These are phyloP conservation scores for Vigna mungo DNA, from an alignment of 306 rosid genomes.

Conservation along the genomic window DNA sequence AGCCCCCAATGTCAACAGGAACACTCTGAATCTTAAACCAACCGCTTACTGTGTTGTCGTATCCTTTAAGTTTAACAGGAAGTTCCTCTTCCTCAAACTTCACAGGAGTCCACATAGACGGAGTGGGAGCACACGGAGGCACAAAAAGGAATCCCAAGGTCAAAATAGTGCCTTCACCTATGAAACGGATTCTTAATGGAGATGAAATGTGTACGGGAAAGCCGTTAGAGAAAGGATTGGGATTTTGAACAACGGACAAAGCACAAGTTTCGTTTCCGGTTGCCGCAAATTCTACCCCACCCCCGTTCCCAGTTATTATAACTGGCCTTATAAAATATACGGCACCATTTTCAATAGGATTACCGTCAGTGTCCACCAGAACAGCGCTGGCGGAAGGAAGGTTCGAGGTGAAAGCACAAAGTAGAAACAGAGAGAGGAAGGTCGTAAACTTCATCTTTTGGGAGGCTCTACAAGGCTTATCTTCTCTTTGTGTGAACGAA, in stretches of 20 bases:
- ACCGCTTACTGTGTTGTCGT: not conserved
- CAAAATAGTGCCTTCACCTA: fast-evolving
- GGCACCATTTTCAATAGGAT: too few relatives aligned
- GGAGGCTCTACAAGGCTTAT: not conserved
- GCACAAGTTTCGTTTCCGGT: too few relatives aligned
- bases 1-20: not conserved
- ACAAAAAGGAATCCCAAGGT: not conserved
- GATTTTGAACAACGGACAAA: too few relatives aligned
- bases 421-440: not conserved
- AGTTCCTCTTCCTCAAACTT: not conserved
- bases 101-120: not conserved
- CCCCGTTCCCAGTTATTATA: too few relatives aligned
- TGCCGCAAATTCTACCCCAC: too few relatives aligned
- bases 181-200: not conserved
- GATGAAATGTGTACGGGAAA: not conserved
- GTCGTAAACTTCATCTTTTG: not conserved
- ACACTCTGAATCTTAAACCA: not conserved
- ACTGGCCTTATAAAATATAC: not conserved
- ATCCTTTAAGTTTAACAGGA: too few relatives aligned
- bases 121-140: not conserved
- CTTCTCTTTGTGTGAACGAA: too few relatives aligned
- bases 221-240: too few relatives aligned
- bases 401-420: not conserved
- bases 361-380: too few relatives aligned
- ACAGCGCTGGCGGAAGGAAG: not conserved